Evolutionary conservation across 164 flowering plant genomes (phyloP), one percentile per base, ranked within the genome.

Genomic region (Kalanchoe fedtschenkoi): DNA sequence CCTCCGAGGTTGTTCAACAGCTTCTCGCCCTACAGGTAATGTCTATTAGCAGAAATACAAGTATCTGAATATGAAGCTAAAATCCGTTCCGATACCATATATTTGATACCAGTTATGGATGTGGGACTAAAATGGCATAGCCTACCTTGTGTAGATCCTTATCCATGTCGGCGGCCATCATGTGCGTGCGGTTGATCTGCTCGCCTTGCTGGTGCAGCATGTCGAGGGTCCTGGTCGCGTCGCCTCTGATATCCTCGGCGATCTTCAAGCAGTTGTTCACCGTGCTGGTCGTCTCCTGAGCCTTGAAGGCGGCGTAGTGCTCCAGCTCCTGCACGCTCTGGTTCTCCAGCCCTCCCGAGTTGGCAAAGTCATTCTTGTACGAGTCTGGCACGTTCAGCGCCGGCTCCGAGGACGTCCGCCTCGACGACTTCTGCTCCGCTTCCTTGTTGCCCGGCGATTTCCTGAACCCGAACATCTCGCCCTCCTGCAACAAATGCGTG

Each of bases 1-100:
- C 99, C 97, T 2, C 97, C 97, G 60, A 95, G 92, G 70, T 83
- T 91, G 53, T 95, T 95, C 69, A 91, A 69, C 41, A 83, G 80
- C 78, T 83, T 86, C 73, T 86, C 91, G n/a, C 88, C 88, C 91
- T 85, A 76, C 62, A 65, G 65, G 26, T 29, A 33, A 29, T 42
- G 46, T 15, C 46, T 42, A 42, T 13, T 1, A 5, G 2, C n/a
- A 42, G 3, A 42, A 5, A 42, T 42, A 15, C 14, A 42, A 1
- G n/a, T 42, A 13, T 42, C 3, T 42, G 3, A 15, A 8, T 39
- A 39, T 13, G 14, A 42, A 42, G n/a, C 3, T 42, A 19, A 42
- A 13, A 19, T 15, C 14, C 46, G 14, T 42, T 42, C n/a, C 46
- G n/a, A 42, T 1, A 42, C 1, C 24, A 17, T 11, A 13, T 47